A percentile compares a stretch with the other conserved stretches of the same genome.
Conservation (phyloP, 2,329 filamentous ascomycete genomes). For the Fusarium dlaminii region DNA sequence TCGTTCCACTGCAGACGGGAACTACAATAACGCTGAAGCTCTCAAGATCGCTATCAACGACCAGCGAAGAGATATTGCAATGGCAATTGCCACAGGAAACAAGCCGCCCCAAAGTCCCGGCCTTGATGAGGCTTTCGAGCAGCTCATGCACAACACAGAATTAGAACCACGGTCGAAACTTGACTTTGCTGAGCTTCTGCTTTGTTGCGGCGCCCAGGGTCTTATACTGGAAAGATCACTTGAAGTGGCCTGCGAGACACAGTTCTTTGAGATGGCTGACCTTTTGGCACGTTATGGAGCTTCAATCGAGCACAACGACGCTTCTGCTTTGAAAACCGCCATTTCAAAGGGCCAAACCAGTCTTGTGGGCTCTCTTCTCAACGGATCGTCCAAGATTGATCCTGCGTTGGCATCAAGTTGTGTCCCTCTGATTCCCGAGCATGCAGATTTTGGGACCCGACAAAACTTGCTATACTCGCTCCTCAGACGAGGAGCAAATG, state of each 20-base stretch:
- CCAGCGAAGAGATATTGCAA: slow-evolving; percentile 62
- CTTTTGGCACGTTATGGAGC: slow-evolving; percentile 64
- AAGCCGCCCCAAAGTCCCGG: slow-evolving; percentile 59
- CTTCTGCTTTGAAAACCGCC: slow-evolving; percentile 58
- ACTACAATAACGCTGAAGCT: slow-evolving; percentile 61
- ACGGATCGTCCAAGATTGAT: slow-evolving; percentile 54
- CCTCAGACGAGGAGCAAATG: slow-evolving; percentile 61
- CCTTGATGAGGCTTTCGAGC: slow-evolving; percentile 61
- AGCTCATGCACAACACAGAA: slow-evolving; percentile 57
- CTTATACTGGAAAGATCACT: slow-evolving; percentile 59
- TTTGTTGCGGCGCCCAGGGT: slow-evolving; percentile 67
- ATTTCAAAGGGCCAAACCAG: slow-evolving; percentile 56
- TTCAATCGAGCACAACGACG: slow-evolving; percentile 64
- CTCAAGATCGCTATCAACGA: slow-evolving; percentile 60
- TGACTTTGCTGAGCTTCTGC: slow-evolving; percentile 62
- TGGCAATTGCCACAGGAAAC: slow-evolving; percentile 64
- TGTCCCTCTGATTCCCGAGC: slow-evolving; percentile 58
- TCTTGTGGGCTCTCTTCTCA: slow-evolving; percentile 59
- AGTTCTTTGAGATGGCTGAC: slow-evolving; percentile 64
- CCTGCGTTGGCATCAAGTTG: slow-evolving; percentile 60
- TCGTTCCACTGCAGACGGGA: slow-evolving; percentile 62
- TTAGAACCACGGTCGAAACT: slow-evolving; percentile 61
- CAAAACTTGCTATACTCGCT: slow-evolving; percentile 56
- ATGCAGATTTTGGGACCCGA: slow-evolving; percentile 57
- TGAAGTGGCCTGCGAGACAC: slow-evolving; percentile 57